These are phyloP conservation scores for Citrullus colocynthis DNA, from an alignment of 306 rosid species.

Conservation along the genomic window DNA sequence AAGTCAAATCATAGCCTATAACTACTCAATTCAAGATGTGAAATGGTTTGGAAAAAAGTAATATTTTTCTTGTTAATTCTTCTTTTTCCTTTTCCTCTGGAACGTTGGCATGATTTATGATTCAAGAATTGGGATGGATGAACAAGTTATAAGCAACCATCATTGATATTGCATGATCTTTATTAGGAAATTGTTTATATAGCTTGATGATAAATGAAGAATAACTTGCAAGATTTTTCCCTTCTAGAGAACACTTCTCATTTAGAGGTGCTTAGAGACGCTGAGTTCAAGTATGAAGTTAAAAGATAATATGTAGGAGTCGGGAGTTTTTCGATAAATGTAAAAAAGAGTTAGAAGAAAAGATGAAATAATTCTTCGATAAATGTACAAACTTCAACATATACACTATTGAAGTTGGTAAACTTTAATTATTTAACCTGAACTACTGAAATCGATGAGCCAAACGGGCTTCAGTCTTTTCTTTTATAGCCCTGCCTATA, in stretches of 20 bases:
- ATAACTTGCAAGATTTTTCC: not conserved
- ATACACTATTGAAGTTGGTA: too few species aligned
- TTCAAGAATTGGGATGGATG: not conserved
- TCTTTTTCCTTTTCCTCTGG: not conserved
- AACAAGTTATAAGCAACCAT: not conserved
- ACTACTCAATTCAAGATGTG: conserved; percentile 1
- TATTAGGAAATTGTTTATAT: not conserved
- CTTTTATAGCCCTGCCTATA: too few species aligned
- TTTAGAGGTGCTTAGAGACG: too few species aligned
- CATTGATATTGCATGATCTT: not conserved
- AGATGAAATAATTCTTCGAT: too few species aligned
- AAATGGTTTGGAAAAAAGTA: not conserved
- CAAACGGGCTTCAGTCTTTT: too few species aligned
- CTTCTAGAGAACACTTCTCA: not conserved
- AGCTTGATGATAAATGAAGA: not conserved
- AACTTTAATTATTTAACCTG: too few species aligned
- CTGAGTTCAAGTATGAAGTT: too few species aligned
- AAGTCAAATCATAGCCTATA: not conserved
- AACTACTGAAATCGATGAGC: too few species aligned
- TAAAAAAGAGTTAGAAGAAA: too few species aligned
- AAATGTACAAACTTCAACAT: too few species aligned
- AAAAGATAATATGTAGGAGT: too few species aligned
- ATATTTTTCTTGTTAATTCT: not conserved
- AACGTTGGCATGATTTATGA: not conserved
- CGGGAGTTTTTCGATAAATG: too few species aligned